These are phyloP conservation scores for Curvularia sp. DNA, from an alignment of 2,329 filamentous ascomycete species.

Conservation along the genomic window DNA sequence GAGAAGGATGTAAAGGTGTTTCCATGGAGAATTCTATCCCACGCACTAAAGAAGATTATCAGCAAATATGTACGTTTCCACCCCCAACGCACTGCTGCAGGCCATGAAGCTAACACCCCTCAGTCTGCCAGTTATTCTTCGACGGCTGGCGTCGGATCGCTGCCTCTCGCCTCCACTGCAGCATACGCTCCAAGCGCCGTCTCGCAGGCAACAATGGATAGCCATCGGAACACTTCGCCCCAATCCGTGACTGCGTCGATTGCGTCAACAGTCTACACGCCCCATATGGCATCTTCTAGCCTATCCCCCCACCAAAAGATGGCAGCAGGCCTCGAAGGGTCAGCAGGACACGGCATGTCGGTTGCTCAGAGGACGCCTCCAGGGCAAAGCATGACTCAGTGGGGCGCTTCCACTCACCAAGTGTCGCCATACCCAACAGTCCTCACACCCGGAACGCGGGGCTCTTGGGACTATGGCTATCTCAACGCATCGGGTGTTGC, in stretches of 20 bases:
- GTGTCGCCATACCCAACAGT: slow-evolving; percentile 45
- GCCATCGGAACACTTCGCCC: slow-evolving; percentile 57
- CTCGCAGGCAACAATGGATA: slow-evolving; percentile 58
- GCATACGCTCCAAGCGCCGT: slow-evolving; percentile 52
- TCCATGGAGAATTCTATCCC: slow-evolving; percentile 87
- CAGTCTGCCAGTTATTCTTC: slow-evolving; percentile 75
- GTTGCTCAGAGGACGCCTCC: slow-evolving; percentile 45
- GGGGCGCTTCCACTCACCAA: slow-evolving; percentile 41
- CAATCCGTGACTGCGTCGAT: slow-evolving; percentile 57
- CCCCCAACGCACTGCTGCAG: slow-evolving; percentile 17
- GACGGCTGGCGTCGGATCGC: slow-evolving; percentile 60
- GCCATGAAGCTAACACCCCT: slow-evolving; percentile 47
- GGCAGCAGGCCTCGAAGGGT: slow-evolving; percentile 51
- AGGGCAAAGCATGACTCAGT: slow-evolving; percentile 48
- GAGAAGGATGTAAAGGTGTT: slow-evolving; percentile 99
- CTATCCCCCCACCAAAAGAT: slow-evolving; percentile 55
- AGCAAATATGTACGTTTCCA: slow-evolving; percentile 80
- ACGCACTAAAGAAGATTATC: slow-evolving; percentile 96
- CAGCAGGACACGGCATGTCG: slow-evolving; percentile 47
- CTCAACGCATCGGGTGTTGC: slow-evolving; percentile 37
- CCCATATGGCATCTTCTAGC: slow-evolving; percentile 52
- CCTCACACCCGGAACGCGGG: slow-evolving; percentile 41
- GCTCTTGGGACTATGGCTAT: slow-evolving; percentile 50
- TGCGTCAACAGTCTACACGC: slow-evolving; percentile 54
- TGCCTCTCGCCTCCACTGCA: slow-evolving; percentile 48